phyloP scores from a whole-genome alignment of 2,329 filamentous ascomycete genomes.

The Exophiala xenobiotica region DNA sequence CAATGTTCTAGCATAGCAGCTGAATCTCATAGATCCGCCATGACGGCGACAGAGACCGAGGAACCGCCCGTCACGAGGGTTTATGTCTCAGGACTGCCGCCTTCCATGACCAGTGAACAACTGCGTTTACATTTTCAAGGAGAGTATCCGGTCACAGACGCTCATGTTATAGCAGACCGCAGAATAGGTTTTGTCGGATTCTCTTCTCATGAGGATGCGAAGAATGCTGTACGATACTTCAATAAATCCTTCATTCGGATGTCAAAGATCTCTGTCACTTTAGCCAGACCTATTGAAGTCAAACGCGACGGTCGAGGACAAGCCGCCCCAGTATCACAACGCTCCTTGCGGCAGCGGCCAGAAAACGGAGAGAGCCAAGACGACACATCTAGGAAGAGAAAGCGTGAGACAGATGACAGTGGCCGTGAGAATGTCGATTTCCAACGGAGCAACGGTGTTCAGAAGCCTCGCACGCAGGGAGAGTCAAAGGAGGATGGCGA shows the following conservation, averaged over 20 bases:
- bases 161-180: conserved; percentile 84
- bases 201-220: conserved; percentile 76
- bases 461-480: background rate
- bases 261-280: conserved; percentile 87
- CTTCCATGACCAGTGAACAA: conserved; percentile 78
- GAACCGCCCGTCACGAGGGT: conserved; percentile 58
- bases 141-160: conserved; percentile 78
- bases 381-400: conserved; percentile 21
- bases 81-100: conserved; percentile 73
- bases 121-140: conserved; percentile 85
- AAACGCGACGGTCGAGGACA: conserved; percentile 20
- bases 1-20: too few relatives aligned
- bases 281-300: conserved; percentile 71
- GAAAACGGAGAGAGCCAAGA: conserved; percentile 2
- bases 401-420: conserved; percentile 17
- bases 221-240: conserved; percentile 87
- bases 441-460: background rate
- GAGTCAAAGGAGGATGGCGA: background rate
- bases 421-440: conserved; percentile 4
- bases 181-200: conserved; percentile 96
- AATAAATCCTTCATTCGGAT: conserved; percentile 93
- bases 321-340: conserved; percentile 26
- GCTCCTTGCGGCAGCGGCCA: background rate
- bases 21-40: background rate
- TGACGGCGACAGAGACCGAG: conserved; percentile 7